phyloP scores from a whole-genome alignment of 2,329 filamentous ascomycete species.

The Fusarium begoniae region DNA sequence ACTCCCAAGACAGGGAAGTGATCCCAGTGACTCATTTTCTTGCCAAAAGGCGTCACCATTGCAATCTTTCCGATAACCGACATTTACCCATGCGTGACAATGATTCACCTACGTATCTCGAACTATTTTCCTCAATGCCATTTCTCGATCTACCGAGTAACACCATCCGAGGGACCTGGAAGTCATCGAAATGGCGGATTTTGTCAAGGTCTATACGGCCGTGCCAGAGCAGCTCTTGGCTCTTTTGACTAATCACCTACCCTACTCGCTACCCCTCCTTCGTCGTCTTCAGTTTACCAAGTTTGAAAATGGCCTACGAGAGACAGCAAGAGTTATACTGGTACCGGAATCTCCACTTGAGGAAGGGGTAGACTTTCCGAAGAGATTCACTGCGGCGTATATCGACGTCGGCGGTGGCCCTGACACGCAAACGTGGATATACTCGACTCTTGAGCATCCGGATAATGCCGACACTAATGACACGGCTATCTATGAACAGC shows the following conservation, averaged over 20 bases:
- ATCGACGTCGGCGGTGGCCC: conserved; percentile 67
- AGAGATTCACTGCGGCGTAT: conserved; percentile 65
- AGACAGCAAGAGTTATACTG: conserved; percentile 55
- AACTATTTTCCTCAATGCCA: background rate
- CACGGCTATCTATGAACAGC: conserved; percentile 41
- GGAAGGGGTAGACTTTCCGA: background rate
- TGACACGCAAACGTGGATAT: conserved; percentile 73
- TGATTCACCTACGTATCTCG: background rate
- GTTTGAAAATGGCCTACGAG: conserved; percentile 53
- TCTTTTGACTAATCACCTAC: conserved; percentile 61
- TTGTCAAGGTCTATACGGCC: conserved; percentile 37
- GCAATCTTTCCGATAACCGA: conserved; percentile 26
- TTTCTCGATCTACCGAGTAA: background rate
- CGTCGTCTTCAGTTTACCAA: conserved; percentile 69
- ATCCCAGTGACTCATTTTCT: conserved; percentile 9
- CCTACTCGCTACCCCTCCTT: conserved; percentile 67
- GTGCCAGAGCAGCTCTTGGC: conserved; percentile 52
- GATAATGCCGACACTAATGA: conserved; percentile 1
- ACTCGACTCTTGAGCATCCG: conserved; percentile 59
- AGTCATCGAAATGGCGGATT: conserved; percentile 18
- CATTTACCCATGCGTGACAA: conserved; percentile 25
- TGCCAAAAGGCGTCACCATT: background rate
- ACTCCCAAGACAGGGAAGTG: background rate
- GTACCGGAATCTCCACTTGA: conserved; percentile 34
- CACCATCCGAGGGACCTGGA: background rate